phyloP scores from a whole-genome alignment of 331 rosid species.

The Dryas integrifolia region DNA sequence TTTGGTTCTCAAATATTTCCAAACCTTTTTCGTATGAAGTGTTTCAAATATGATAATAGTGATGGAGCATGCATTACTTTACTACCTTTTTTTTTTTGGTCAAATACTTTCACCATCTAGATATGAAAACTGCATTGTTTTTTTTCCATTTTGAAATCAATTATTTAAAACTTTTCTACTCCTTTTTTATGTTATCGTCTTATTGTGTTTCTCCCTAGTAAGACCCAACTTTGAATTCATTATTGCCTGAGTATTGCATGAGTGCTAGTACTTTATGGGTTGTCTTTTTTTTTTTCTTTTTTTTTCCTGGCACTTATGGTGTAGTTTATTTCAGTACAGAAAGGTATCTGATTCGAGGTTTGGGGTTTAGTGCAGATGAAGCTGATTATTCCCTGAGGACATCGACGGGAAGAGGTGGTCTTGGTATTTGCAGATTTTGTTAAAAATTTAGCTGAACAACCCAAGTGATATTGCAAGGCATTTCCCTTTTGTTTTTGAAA shows the following conservation, averaged over 20 bases:
- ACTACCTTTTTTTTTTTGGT: not conserved
- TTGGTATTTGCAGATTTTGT: slow-evolving; percentile 48
- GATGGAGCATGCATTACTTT: not conserved
- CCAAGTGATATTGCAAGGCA: slow-evolving; percentile 40
- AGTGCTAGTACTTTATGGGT: not conserved
- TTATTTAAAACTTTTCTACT: not conserved
- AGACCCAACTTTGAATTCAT: not conserved
- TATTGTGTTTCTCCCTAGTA: not conserved
- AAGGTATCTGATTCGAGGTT: slow-evolving; percentile 27
- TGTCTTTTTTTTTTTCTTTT: not conserved
- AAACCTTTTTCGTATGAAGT: not conserved
- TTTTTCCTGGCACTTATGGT: not conserved
- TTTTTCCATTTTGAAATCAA: not conserved
- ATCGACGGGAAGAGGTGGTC: slow-evolving; percentile 42
- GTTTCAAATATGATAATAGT: not conserved
- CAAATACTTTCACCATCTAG: not conserved
- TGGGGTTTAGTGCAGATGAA: slow-evolving; percentile 57
- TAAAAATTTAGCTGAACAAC: slow-evolving; percentile 36
- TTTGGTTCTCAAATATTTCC: not conserved
- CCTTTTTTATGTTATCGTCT: not conserved
- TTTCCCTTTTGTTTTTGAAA: slow-evolving; percentile 37
- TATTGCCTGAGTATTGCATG: not conserved
- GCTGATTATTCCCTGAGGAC: slow-evolving; percentile 60
- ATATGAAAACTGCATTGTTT: not conserved
- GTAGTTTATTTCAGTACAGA: slow-evolving; percentile 2